phyloP scores from a whole-genome alignment of 73 alveolate species.

The Durusdinium trenchii region DNA sequence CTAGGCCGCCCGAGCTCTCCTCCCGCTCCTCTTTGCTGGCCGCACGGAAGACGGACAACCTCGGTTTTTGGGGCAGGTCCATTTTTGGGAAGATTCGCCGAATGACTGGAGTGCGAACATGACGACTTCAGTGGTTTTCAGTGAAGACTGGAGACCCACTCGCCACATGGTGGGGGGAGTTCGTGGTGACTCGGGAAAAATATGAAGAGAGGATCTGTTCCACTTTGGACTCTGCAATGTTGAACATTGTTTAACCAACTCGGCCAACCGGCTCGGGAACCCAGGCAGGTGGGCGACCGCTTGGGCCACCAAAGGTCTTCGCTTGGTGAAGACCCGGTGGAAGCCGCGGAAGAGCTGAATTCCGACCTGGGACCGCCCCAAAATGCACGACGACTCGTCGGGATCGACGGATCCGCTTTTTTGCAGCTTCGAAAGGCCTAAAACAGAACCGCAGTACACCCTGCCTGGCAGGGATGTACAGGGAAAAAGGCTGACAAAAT shows the following conservation, averaged over 20 bases:
- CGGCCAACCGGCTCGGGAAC: no score
- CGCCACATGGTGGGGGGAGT: no score
- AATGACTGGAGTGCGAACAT: no score
- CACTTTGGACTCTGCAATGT: no score
- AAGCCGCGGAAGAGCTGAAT: slow-evolving; percentile 62
- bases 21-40: not conserved
- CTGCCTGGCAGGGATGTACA: no score
- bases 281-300: slow-evolving; percentile 40
- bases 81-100: not conserved
- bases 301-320: slow-evolving; percentile 53
- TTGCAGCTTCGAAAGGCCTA: not conserved
- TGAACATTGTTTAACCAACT: no score
- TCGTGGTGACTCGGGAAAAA: no score
- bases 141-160: no score
- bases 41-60: slow-evolving; percentile 20
- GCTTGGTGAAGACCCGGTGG: slow-evolving; percentile 61
- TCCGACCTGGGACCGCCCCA: slow-evolving; percentile 3
- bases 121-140: no score
- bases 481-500: not conserved
- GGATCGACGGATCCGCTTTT: not conserved
- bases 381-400: not conserved
- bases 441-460: no score
- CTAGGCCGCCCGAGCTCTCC: not conserved
- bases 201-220: no score
- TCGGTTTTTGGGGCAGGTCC: not conserved